A percentile compares a stretch with the other conserved stretches of the same genome.
These are phyloP conservation scores for Hirsutella minnesotensis DNA, from an alignment of 2,329 filamentous ascomycete species.

Conservation along the genomic window DNA sequence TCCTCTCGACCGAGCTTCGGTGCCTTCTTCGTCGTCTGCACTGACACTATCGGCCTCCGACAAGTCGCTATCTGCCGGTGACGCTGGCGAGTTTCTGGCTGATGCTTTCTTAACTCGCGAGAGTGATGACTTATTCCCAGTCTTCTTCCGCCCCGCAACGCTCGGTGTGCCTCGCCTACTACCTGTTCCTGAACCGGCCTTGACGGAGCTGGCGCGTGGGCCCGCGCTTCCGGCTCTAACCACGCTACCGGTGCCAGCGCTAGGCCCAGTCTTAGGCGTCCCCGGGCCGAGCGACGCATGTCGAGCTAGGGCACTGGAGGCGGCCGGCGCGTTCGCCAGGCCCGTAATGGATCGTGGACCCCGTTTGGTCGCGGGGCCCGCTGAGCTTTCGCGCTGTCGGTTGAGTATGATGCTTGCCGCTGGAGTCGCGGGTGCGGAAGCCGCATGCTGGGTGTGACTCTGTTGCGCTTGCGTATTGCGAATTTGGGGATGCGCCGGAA, in stretches of 20 bases:
- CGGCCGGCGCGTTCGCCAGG: conserved; percentile 33
- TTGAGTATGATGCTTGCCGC: conserved; percentile 48
- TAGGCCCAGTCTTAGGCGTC: conserved; percentile 37
- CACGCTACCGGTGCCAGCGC: conserved; percentile 17
- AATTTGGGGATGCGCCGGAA: conserved; percentile 31
- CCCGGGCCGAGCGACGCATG: conserved; percentile 53
- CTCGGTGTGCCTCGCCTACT: conserved; percentile 38
- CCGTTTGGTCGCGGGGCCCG: conserved; percentile 46
- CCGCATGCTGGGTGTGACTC: conserved; percentile 23
- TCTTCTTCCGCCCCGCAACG: conserved; percentile 33
- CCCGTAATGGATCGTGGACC: conserved; percentile 35
- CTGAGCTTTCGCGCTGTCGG: conserved; percentile 46
- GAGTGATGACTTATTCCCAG: conserved; percentile 45
- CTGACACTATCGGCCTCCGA: conserved; percentile 49
- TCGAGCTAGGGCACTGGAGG: conserved; percentile 47
- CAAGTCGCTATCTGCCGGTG: conserved; percentile 51
- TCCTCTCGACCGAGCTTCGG: conserved; percentile 19
- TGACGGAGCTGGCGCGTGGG: conserved; percentile 37
- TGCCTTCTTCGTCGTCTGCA: conserved; percentile 36
- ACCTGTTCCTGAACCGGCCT: conserved; percentile 24
- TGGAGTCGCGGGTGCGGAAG: conserved; percentile 48
- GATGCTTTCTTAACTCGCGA: conserved; percentile 49
- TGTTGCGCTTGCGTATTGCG: conserved; percentile 38
- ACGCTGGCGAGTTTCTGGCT: conserved; percentile 49
- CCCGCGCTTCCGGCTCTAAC: conserved; percentile 47